Evolutionary conservation across 1,139 yeast species (phyloP).

Genomic region (Suhomyces maxii): DNA sequence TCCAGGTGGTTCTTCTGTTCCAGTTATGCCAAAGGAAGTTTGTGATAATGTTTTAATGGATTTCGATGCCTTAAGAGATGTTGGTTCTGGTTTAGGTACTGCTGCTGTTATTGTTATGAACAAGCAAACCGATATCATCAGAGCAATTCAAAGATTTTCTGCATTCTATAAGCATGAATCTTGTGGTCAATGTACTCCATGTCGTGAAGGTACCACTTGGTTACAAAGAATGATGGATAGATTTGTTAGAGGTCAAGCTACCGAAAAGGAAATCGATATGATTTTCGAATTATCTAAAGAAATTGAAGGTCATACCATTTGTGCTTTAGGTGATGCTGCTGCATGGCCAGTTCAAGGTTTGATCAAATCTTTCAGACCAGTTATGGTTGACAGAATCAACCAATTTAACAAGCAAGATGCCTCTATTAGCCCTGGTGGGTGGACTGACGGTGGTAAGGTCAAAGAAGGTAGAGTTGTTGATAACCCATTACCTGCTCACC

Average conservation of each 20-base stretch:
- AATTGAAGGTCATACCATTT: slow-evolving; percentile 86
- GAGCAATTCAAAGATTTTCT: slow-evolving; percentile 81
- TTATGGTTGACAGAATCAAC: slow-evolving; percentile 70
- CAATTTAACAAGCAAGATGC: slow-evolving; percentile 46
- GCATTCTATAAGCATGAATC: slow-evolving; percentile 88
- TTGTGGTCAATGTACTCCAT: slow-evolving; percentile 93
- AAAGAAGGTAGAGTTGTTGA: slow-evolving; percentile 67
- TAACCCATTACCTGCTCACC: slow-evolving; percentile 55
- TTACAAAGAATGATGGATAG: slow-evolving; percentile 81
- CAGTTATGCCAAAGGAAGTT: slow-evolving; percentile 65
- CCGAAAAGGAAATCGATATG: slow-evolving; percentile 77
- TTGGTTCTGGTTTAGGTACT: slow-evolving; percentile 84
- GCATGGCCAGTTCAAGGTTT: slow-evolving; percentile 93
- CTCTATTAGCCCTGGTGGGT: slow-evolving; percentile 67
- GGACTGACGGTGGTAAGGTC: slow-evolving; percentile 66
- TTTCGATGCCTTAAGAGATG: slow-evolving; percentile 80
- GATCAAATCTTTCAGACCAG: slow-evolving; percentile 78
- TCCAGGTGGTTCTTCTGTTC: slow-evolving; percentile 89
- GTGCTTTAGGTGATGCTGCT: slow-evolving; percentile 91
- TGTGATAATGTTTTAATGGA: slow-evolving; percentile 79
- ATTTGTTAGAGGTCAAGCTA: slow-evolving; percentile 74
- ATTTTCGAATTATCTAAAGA: slow-evolving; percentile 78
- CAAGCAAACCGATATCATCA: slow-evolving; percentile 77
- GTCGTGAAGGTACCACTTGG: slow-evolving; percentile 94
- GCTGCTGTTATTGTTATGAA: slow-evolving; percentile 92